Evolutionary conservation across 2,329 filamentous ascomycete species (phyloP), one percentile per base, ranked within the genome.

Genomic region (Phialophora tarda): DNA sequence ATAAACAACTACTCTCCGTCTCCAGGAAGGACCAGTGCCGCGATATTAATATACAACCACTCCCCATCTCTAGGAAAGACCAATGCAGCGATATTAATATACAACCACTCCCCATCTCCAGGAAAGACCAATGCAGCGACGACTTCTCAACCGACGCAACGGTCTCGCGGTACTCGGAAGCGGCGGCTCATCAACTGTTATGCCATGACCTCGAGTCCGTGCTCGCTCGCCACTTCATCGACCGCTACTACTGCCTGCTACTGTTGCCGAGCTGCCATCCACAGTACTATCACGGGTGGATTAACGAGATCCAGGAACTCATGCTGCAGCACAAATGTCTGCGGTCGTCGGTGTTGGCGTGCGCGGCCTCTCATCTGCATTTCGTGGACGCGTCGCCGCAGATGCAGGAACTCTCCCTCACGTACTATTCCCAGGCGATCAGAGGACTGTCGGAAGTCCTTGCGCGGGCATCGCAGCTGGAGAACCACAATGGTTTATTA

Each of bases 371-470:
- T 7, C 67, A 69, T 44, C 30, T 69, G 3, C 67, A 67, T 38
- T 69, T 62, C 28, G 41, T 67, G 32, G 64, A 66, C 38, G 62
- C 26, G 23, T 64, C 67, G 11, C 59, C 60, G 2, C 54, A 60
- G 47, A 66, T 69, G 64, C 67, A 69, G 38, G 67, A 66, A 47
- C 62, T 69, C 23, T 62, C 67, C 4, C 59, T 69, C 10, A 64
- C 61, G 17, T 69, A 69, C 38, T 69, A 69, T 53, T 66, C 64
- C 10, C 21, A 62, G n/a, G 61, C 64, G 8, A 51, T 69, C 24
- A 50, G 59, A 59, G 59, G 62, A 10, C 57, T 69, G 10, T 69
- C 67, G 8, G 64, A 66, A 30, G 28, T 67, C 17, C 44, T 69
- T 28, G 58, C 41, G 12, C 30, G 47, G 24, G 24, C 32, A 10